Percentiles rank a stretch among this genome's conserved stretches.
Conservation (phyloP, 192 early-diverging fungal genomes). For the Phlyctochytrium planicorne region DNA sequence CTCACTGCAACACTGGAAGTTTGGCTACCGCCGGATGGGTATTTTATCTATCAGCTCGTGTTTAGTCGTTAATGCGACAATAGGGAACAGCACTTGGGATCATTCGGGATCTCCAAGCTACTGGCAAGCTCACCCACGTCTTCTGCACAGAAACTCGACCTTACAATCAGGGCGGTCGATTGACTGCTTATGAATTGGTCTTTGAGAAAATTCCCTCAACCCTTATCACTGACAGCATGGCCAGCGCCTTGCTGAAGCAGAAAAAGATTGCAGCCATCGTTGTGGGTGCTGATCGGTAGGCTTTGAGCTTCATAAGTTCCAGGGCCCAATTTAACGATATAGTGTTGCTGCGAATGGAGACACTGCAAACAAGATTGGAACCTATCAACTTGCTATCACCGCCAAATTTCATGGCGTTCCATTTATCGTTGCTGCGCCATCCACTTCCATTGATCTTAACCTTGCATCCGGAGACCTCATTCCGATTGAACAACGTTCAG, state of each 20-base stretch:
- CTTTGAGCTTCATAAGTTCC: not conserved
- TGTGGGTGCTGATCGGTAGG: slow-evolving; percentile 88
- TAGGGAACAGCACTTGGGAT: slow-evolving; percentile 94
- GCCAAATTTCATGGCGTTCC: slow-evolving; percentile 78
- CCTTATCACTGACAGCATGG: slow-evolving; percentile 90
- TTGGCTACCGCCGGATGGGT: slow-evolving; percentile 68
- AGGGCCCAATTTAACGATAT: not conserved
- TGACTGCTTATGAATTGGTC: slow-evolving; percentile 93
- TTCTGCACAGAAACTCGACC: slow-evolving; percentile 97
- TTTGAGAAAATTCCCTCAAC: slow-evolving; percentile 91
- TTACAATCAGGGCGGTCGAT: slow-evolving; percentile 94
- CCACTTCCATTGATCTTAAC: slow-evolving; percentile 84
- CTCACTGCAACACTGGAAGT: slow-evolving; percentile 94
- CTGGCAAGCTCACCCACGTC: slow-evolving; percentile 63
- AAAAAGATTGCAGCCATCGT: slow-evolving; percentile 79
- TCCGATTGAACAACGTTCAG: slow-evolving; percentile 78
- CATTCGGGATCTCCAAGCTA: slow-evolving; percentile 69
- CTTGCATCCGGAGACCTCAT: slow-evolving; percentile 71
- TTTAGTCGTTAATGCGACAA: slow-evolving; percentile 31
- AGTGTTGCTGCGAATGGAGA: slow-evolving; percentile 93
- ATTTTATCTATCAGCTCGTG: slow-evolving; percentile 28
- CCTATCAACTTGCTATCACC: slow-evolving; percentile 94
- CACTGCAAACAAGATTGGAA: slow-evolving; percentile 98
- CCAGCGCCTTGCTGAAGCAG: slow-evolving; percentile 70
- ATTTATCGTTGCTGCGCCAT: slow-evolving; percentile 97